Conservation (phyloP, 179 eudicot species). For the Silene coronaria region DNA sequence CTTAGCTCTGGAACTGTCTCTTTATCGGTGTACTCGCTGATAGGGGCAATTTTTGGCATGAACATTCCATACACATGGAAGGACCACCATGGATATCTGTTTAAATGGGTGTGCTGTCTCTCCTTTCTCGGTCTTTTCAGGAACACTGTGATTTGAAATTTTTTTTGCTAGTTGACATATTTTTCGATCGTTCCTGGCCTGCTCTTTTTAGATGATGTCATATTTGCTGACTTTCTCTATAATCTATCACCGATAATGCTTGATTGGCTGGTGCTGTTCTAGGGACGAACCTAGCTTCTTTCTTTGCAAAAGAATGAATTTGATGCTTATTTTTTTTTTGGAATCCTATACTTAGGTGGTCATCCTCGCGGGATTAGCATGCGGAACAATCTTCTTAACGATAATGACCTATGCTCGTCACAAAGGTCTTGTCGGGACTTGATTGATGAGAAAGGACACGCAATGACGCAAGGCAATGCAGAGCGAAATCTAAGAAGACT, state of each 20-base stretch:
- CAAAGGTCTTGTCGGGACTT: constrained; percentile 66
- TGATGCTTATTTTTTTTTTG: neutral
- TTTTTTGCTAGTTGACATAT: too few species aligned
- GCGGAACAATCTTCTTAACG: constrained; percentile 42
- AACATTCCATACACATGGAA: constrained; percentile 77
- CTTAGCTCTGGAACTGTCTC: constrained; percentile 65
- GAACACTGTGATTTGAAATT: neutral
- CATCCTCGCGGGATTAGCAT: constrained; percentile 45
- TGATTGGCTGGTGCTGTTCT: too few species aligned
- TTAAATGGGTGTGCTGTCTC: constrained; percentile 56
- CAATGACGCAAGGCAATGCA: neutral
- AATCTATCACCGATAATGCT: too few species aligned
- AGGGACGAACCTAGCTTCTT: too few species aligned
- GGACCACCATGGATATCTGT: constrained; percentile 46
- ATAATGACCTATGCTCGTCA: constrained; percentile 63
- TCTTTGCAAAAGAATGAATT: neutral
- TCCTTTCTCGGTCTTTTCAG: neutral
- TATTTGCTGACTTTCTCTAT: too few species aligned
- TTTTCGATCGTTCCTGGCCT: too few species aligned
- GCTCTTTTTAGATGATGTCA: too few species aligned
- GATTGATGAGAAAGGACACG: constrained; percentile 7
- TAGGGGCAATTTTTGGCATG: constrained; percentile 81
- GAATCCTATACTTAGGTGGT: constrained; percentile 38
- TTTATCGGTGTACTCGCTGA: constrained; percentile 69
- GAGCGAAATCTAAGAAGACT: neutral